These are phyloP conservation scores for Calonectria ilicicola DNA, from an alignment of 2,329 filamentous ascomycete genomes.

Conservation along the genomic window DNA sequence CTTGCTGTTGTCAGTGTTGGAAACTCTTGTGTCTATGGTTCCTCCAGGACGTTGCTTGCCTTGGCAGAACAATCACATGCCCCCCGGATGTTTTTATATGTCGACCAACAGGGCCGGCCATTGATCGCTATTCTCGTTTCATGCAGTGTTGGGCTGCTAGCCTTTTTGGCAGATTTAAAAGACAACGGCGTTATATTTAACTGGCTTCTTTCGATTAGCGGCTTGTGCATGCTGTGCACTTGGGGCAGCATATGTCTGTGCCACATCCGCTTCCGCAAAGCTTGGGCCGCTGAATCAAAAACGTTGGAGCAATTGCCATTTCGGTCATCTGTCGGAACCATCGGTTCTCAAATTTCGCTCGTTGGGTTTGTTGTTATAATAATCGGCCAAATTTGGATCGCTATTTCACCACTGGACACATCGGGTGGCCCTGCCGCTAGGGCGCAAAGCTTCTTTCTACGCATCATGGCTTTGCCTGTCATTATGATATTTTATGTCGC, in stretches of 20 bases:
- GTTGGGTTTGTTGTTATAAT: background rate
- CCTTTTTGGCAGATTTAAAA: background rate
- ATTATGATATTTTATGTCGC: background rate
- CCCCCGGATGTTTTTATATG: background rate
- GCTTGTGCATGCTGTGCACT: background rate
- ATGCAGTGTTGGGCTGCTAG: background rate
- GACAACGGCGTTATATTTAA: background rate
- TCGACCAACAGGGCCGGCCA: background rate
- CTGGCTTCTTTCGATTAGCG: background rate
- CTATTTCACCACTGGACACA: background rate
- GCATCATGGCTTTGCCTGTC: background rate
- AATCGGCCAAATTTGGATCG: background rate
- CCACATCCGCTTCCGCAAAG: background rate
- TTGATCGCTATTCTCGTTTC: background rate
- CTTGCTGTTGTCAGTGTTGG: background rate
- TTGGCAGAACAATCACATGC: background rate
- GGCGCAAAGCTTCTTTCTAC: background rate
- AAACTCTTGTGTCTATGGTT: background rate
- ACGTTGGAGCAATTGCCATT: background rate
- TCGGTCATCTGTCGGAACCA: background rate
- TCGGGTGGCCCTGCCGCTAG: background rate
- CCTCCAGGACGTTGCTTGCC: background rate
- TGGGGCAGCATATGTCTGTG: background rate
- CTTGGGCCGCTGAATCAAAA: background rate
- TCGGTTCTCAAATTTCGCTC: background rate